phyloP scores from a whole-genome alignment of 345 rosid species.

The Passiflora organensis region DNA sequence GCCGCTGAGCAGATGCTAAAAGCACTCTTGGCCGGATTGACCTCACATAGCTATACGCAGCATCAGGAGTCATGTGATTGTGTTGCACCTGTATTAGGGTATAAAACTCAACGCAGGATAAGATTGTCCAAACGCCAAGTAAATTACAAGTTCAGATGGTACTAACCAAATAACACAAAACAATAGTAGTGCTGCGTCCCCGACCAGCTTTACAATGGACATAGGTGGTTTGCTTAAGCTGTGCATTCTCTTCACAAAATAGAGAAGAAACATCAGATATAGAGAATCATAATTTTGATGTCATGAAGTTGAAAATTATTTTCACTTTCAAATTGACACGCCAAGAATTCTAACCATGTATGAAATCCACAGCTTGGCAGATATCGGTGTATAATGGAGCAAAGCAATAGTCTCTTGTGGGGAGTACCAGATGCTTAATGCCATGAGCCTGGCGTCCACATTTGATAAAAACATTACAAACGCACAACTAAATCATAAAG shows the following conservation, averaged over 20 bases:
- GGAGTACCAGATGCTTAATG: conserved; percentile 90
- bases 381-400: conserved; percentile 81
- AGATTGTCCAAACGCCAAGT: not conserved
- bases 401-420: conserved; percentile 96
- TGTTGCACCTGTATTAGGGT: conserved; percentile 51
- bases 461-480: no score
- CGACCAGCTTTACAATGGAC: conserved; percentile 99
- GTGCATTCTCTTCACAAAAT: conserved; percentile 52
- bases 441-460: conserved; percentile 68
- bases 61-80: conserved; percentile 80
- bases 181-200: conserved; percentile 95
- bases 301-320: not conserved
- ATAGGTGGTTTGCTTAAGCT: conserved; percentile 53
- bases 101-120: conserved; percentile 1
- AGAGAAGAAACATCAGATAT: conserved; percentile 10
- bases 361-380: conserved; percentile 81
- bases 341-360: conserved; percentile 47
- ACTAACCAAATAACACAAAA: conserved; percentile 85
- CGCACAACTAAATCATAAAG: no score
- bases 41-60: conserved; percentile 70
- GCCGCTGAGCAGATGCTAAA: conserved; percentile 83
- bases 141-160: not conserved
- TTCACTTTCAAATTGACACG: not conserved
- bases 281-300: not conserved
- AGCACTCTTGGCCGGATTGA: conserved; percentile 87